These are phyloP conservation scores for Spergularia marina DNA, from an alignment of 148 eudicot species.

Conservation along the genomic window DNA sequence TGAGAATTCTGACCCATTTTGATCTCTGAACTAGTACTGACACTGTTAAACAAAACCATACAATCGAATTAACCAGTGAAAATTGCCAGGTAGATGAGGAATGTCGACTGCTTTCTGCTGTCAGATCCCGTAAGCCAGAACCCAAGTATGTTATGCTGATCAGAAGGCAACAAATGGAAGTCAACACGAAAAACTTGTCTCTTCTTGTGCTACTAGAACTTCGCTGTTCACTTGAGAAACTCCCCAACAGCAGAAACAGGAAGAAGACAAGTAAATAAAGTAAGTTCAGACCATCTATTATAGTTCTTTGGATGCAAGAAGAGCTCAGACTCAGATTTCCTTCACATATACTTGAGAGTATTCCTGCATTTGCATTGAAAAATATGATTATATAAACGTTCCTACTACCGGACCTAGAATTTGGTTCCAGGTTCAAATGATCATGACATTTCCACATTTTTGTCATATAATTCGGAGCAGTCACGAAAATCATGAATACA, in stretches of 20 bases:
- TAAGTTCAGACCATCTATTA: conserved; percentile 41
- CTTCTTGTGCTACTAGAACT: conserved; percentile 16
- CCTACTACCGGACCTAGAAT: too few relatives aligned
- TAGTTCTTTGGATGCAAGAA: conserved; percentile 34
- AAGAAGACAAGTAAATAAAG: conserved; percentile 34
- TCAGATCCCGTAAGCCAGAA: conserved; percentile 25
- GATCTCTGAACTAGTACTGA: conserved; percentile 38
- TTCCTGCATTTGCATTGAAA: conserved; percentile 26
- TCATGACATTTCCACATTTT: too few relatives aligned
- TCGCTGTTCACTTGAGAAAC: conserved; percentile 11
- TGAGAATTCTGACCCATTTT: conserved; percentile 35
- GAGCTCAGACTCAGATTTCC: conserved; percentile 30
- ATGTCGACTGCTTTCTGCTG: neutral
- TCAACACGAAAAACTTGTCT: conserved; percentile 21
- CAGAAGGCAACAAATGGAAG: conserved; percentile 39
- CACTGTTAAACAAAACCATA: conserved; percentile 48
- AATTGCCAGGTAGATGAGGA: conserved; percentile 27
- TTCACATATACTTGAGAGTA: conserved; percentile 28
- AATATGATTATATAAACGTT: neutral
- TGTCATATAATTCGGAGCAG: too few relatives aligned
- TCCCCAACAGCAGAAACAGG: conserved; percentile 24
- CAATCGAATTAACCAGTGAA: conserved; percentile 33
- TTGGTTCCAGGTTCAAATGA: too few relatives aligned
- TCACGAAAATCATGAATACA: too few relatives aligned
- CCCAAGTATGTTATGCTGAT: conserved; percentile 36